Evolutionary conservation across 768 basidiomycete species (phyloP).

Genomic region (Sistotremastrum suecicum): DNA sequence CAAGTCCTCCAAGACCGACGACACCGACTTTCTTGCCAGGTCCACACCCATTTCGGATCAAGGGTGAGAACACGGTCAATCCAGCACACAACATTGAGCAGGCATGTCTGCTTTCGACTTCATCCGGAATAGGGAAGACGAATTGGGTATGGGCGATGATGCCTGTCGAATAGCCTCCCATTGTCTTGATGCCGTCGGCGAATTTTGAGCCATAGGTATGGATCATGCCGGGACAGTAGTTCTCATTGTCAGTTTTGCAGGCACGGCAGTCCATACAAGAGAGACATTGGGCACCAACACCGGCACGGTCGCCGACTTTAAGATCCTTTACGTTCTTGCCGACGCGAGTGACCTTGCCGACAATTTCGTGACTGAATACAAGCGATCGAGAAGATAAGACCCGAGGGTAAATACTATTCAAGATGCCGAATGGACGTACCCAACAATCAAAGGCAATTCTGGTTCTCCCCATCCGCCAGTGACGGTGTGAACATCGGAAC

Average conservation of each 20-base stretch:
- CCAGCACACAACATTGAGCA: constrained; percentile 30
- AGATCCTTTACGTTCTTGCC: constrained; percentile 21
- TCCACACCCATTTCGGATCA: constrained; percentile 22
- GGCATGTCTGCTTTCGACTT: constrained; percentile 21
- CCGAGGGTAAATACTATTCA: neutral
- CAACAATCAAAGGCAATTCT: constrained; percentile 1
- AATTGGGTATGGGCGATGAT: constrained; percentile 26
- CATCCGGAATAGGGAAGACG: constrained; percentile 27
- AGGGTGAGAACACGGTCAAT: constrained; percentile 25
- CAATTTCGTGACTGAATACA: constrained; percentile 19
- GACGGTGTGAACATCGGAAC: constrained; percentile 21
- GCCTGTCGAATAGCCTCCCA: constrained; percentile 18
- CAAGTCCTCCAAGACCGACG: constrained; percentile 29
- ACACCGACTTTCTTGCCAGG: constrained; percentile 32
- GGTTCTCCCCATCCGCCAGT: constrained; percentile 20
- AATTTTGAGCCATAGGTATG: constrained; percentile 7
- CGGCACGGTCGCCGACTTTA: constrained; percentile 24
- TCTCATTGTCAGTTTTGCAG: constrained; percentile 19
- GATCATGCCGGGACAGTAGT: constrained; percentile 20
- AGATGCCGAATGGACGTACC: neutral
- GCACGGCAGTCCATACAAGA: constrained; percentile 18
- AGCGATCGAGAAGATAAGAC: neutral
- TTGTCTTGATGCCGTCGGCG: constrained; percentile 11
- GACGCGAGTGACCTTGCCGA: constrained; percentile 20
- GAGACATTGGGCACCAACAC: constrained; percentile 25